A percentile compares a stretch with the other conserved stretches of the same genome.
Conservation (phyloP, 441 rosid genomes). For the Corymbia calophylla region DNA sequence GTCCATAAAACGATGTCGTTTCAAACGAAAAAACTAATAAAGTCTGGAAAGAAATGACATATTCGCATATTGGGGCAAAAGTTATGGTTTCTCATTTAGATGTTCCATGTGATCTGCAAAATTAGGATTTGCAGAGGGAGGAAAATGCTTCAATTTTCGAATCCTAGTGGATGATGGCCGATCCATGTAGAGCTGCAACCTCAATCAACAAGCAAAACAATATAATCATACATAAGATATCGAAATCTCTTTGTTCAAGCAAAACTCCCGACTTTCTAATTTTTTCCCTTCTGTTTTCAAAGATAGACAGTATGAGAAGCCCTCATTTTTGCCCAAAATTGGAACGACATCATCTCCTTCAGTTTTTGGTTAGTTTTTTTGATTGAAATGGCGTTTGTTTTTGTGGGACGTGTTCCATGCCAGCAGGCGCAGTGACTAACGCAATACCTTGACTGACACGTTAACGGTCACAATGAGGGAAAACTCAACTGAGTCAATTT, state of each 20-base stretch:
- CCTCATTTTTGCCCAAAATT: neutral
- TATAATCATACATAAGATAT: neutral
- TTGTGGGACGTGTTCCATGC: neutral
- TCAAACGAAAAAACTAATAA: neutral
- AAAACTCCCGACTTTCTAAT: neutral
- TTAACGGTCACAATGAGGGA: neutral
- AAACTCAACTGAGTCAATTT: neutral
- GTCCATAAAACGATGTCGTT: neutral
- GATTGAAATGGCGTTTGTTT: neutral
- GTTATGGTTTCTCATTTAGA: neutral
- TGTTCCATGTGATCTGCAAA: neutral
- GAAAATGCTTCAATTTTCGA: neutral
- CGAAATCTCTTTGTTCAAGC: neutral
- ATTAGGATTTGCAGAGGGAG: neutral
- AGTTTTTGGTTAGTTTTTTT: neutral
- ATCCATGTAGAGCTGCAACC: neutral
- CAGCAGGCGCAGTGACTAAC: neutral
- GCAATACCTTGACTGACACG: neutral
- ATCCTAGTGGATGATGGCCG: neutral
- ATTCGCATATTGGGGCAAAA: neutral
- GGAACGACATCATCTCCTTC: neutral
- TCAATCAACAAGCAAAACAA: neutral
- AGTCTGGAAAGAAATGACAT: neutral
- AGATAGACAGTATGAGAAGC: neutral
- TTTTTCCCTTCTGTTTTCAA: neutral